Evolutionary conservation across 192 early-diverging fungal species (phyloP), one percentile per base, ranked within the genome.

Genomic region (Cetraspora pellucida): DNA sequence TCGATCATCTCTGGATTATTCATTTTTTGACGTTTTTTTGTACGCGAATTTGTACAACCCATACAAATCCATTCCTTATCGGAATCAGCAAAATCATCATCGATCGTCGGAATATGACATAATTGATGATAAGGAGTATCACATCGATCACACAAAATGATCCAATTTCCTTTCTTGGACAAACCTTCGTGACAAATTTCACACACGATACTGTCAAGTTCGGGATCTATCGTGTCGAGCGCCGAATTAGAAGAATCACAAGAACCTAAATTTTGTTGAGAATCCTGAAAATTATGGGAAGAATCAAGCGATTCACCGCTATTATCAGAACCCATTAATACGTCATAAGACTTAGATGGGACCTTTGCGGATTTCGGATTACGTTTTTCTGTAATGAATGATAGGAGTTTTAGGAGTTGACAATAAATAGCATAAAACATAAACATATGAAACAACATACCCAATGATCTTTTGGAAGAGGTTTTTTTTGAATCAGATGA

Each of bases 51-150:
- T 55, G 69, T 64, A 69, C 79, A 80, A 44, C 77, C 54, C 16
- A 27, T 17, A 30, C 79, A 80, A 47, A 65, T 78, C 79, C 79
- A 80, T 30, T 59, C 65, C 19, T 75, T 63, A 19, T 75, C 75
- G 10, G 59, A 52, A 57, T 70, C 66, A 30, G 69, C 61, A 9
- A 70, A 30, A 7, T 68, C 73, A 61, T 75, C 74, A n/a, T 80
- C 79, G 43, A 80, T 77, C 10, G 17, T 55, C 14, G 79, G 79
- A 19, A 47, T 72, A 50, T 80, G 79, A 63, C 79, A 80, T 65
- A 63, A 68, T 45, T 80, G 79, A 71, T 80, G 79, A 72, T 66
- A 80, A 25, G 79, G 79, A 23, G 66, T 66, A 65, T 80, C 79
- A 55, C 79, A 80, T 3, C 45, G 37, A 60, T 80, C 79, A 61